Base-by-base conservation (phyloP, 768 basidiomycete genomes). In the Galerina sulciceps region DNA sequence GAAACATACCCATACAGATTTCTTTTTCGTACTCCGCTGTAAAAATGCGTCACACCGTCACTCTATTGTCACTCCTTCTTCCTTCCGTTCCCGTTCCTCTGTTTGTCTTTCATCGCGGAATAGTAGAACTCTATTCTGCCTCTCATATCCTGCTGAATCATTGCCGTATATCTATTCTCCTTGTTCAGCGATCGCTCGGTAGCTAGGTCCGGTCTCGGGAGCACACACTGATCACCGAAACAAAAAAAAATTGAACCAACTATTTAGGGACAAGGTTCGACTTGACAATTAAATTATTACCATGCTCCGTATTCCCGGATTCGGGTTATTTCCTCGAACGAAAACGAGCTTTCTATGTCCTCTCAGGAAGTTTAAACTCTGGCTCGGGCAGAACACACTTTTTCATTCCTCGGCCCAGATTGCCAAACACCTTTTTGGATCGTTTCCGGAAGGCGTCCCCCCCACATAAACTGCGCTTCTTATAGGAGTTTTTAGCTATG, bases 391-490 rank as follows among this genome's bases (percentile, higher is more conserved):
- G 22, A 36, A 41, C 44, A 22, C 26, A 41, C 26, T 35, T 46
- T 62, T 62, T 57, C 58, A 53, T 57, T 53, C 61, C 58, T 57
- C 57, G 61, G 42, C 47, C 41, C 58, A 23, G 47, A 14, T 6
- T 58, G 22, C 13, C 34, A 42, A n/a, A n/a, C n/a, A n/a, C n/a
- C n/a, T n/a, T n/a, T 17, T 55, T 26, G 53, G 41, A 56, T 61
- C 59, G 31, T 48, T 59, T 42, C 41, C 45, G 55, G 57, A 60
- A 64, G 57, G 15, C n/a, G n/a, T n/a, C 47, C 34, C 31, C 55
- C n/a, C 61, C 52, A 64, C 63, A 49, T 61, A 64, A 64, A 57
- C 34, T n/a, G 36, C 35, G 53, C 58, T 55, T 59, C 58, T 59
- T 26, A 23, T 59, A 59, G 58, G 53, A 38, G 59, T 10, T 35